phyloP scores from a whole-genome alignment of 371 early-diverging fungal genomes.

The Catenaria anguillulae region DNA sequence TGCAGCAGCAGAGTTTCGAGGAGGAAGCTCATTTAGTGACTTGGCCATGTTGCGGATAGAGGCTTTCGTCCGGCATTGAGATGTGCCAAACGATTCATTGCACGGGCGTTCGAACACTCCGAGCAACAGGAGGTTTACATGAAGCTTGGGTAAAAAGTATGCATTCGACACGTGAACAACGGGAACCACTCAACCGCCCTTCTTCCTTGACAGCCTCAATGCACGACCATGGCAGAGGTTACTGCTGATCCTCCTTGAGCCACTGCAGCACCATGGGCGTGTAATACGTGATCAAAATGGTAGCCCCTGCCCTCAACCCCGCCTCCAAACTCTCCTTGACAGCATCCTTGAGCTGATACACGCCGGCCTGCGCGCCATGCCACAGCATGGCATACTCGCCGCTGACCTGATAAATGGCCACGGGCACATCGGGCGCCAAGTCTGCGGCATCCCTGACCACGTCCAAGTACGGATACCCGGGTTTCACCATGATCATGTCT shows the following conservation, averaged over 20 bases:
- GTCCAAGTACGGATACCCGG: slow-evolving; percentile 87
- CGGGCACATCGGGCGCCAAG: slow-evolving; percentile 45
- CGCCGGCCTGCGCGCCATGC: slow-evolving; percentile 71
- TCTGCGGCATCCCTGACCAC: slow-evolving; percentile 80
- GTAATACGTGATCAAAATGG: slow-evolving; percentile 80
- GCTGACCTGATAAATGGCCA: slow-evolving; percentile 83
- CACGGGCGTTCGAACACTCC: no score
- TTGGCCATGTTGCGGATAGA: no score
- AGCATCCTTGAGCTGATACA: slow-evolving; percentile 63
- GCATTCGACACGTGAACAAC: no score
- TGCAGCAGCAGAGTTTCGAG: no score
- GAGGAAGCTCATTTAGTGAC: no score
- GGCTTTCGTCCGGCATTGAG: no score
- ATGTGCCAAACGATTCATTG: no score
- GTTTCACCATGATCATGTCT: slow-evolving; percentile 93
- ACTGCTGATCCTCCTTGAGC: slow-evolving; percentile 20
- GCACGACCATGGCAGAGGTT: no score
- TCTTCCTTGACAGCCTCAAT: no score
- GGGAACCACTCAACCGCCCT: no score
- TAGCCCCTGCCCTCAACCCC: slow-evolving; percentile 80
- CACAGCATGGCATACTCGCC: slow-evolving; percentile 92
- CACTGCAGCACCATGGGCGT: slow-evolving; percentile 84
- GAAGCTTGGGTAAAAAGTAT: no score
- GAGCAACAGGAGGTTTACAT: no score
- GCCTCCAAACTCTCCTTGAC: slow-evolving; percentile 75